These are phyloP conservation scores for Termitomyces sp. DNA, from an alignment of 768 basidiomycete genomes.

Conservation along the genomic window DNA sequence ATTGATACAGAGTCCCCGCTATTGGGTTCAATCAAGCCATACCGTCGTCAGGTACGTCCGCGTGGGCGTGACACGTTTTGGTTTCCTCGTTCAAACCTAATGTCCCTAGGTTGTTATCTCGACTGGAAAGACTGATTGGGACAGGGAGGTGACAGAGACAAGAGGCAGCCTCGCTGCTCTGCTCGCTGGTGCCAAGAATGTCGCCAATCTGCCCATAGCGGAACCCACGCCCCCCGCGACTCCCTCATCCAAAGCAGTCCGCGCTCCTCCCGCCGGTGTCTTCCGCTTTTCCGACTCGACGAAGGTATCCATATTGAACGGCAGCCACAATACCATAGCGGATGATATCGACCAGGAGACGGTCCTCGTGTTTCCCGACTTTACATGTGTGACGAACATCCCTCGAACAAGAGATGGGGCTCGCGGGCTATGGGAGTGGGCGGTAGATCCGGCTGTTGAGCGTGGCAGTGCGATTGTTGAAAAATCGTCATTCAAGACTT, in stretches of 20 bases:
- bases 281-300: conserved; percentile 51
- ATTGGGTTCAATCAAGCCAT: conserved; percentile 83
- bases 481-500: conserved; percentile 53
- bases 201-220: conserved; percentile 20
- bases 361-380: conserved; percentile 90
- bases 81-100: background rate
- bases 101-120: conserved; percentile 73
- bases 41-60: conserved; percentile 63
- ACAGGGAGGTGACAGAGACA: conserved; percentile 68
- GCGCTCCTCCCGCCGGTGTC: conserved; percentile 39
- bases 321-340: conserved; percentile 72
- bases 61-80: background rate
- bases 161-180: conserved; percentile 65
- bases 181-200: conserved; percentile 31
- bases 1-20: conserved; percentile 77
- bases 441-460: conserved; percentile 54
- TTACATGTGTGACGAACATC: conserved; percentile 74
- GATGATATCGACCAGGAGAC: conserved; percentile 61
- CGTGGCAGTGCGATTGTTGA: conserved; percentile 38
- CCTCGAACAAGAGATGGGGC: conserved; percentile 61
- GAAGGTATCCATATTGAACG: conserved; percentile 73
- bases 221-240: conserved; percentile 20
- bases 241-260: conserved; percentile 22
- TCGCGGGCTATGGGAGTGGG: conserved; percentile 56
- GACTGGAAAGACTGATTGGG: conserved; percentile 89